Conservation (phyloP, 768 basidiomycete species). For the Podaxis sp. region DNA sequence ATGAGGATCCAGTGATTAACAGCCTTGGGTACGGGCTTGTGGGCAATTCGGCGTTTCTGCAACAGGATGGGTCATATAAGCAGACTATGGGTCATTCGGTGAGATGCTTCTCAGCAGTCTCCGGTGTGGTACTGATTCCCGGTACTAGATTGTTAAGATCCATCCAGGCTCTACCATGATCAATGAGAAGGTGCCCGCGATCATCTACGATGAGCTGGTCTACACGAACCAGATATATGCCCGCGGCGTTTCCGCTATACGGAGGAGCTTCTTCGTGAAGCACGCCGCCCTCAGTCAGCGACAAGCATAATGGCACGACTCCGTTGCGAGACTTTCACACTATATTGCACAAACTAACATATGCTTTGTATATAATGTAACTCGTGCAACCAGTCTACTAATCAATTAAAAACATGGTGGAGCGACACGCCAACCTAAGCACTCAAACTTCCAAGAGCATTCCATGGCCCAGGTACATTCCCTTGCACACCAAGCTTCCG, state of each 20-base stretch:
- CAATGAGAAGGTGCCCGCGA: slow-evolving; percentile 80
- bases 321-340: too few relatives aligned
- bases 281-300: slow-evolving; percentile 33
- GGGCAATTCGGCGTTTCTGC: slow-evolving; percentile 80
- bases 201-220: slow-evolving; percentile 93
- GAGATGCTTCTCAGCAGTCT: slow-evolving; percentile 20
- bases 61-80: slow-evolving; percentile 87
- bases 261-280: slow-evolving; percentile 45
- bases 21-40: slow-evolving; percentile 76
- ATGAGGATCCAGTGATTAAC: slow-evolving; percentile 65
- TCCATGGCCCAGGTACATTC: slow-evolving; percentile 25
- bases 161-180: slow-evolving; percentile 85
- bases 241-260: slow-evolving; percentile 83
- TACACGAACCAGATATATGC: slow-evolving; percentile 87
- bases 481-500: slow-evolving; percentile 30
- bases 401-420: background rate
- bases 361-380: background rate
- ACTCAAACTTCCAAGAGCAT: slow-evolving; percentile 14
- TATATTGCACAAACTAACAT: background rate
- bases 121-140: background rate
- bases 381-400: background rate
- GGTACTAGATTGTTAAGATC: slow-evolving; percentile 69
- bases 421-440: background rate
- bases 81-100: slow-evolving; percentile 73
- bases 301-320: slow-evolving; percentile 21